phyloP scores from a whole-genome alignment of 441 rosid genomes.

The Populus hybrid region DNA sequence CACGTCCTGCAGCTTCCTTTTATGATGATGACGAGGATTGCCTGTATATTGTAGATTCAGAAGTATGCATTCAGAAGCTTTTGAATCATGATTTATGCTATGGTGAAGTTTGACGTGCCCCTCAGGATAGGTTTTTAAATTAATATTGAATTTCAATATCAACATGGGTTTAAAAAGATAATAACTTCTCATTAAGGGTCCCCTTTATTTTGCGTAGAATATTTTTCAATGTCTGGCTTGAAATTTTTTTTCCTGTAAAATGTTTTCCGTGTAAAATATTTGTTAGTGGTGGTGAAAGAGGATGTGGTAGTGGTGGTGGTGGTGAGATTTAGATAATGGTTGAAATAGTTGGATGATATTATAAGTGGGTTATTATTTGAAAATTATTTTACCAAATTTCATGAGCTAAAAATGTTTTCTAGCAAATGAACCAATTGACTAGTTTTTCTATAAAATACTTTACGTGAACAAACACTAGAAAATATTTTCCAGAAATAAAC shows the following conservation, averaged over 20 bases:
- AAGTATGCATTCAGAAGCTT: conserved; percentile 46
- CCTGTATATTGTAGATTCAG: conserved; percentile 87
- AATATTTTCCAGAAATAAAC: not conserved
- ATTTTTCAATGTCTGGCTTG: not conserved
- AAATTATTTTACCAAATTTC: not conserved
- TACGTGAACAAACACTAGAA: too few species aligned
- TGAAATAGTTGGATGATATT: not conserved
- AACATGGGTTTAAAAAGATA: not conserved
- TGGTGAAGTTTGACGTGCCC: not conserved
- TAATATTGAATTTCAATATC: not conserved
- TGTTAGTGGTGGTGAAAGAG: not conserved
- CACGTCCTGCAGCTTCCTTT: conserved; percentile 75
- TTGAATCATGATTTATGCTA: not conserved
- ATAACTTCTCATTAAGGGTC: not conserved
- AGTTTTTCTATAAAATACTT: not conserved
- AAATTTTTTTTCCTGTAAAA: not conserved
- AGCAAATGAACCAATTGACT: not conserved
- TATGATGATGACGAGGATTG: conserved; percentile 70
- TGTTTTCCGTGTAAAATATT: not conserved
- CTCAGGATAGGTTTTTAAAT: not conserved
- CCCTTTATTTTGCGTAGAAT: not conserved
- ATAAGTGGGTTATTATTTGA: not conserved
- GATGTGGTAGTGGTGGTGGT: not conserved
- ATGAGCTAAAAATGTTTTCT: not conserved
- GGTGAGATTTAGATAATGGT: not conserved